Evolutionary conservation across 2,329 filamentous ascomycete genomes (phyloP), one percentile per base, ranked within the genome.

Genomic region (Aspergillus cejpii): DNA sequence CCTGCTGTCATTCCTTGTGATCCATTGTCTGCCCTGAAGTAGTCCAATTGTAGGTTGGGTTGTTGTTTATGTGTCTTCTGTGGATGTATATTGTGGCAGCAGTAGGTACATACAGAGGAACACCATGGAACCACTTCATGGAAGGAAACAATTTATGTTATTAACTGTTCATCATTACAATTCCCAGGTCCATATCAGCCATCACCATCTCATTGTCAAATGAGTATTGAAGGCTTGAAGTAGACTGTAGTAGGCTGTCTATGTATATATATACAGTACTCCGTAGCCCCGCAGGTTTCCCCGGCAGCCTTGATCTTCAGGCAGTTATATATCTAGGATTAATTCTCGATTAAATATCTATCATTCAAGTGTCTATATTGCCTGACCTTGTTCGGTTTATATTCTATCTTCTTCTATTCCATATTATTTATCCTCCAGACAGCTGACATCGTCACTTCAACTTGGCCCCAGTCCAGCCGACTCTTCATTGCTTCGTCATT

Each of bases 401-500:
- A n/a, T n/a, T n/a, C n/a, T n/a, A n/a, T n/a, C n/a, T n/a, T n/a
- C n/a, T n/a, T n/a, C n/a, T n/a, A n/a, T n/a, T n/a, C n/a, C n/a
- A n/a, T n/a, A n/a, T n/a, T n/a, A n/a, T n/a, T n/a, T n/a, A n/a
- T n/a, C n/a, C n/a, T n/a, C n/a, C n/a, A n/a, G n/a, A 8, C 31
- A 20, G 31, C 31, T 34, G 31, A 34, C 31, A 34, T 34, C 31
- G 31, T 34, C 31, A 34, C 31, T 34, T 34, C 14, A 19, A 19
- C 14, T 20, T 17, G 4, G 17, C 10, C 31, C 14, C 2, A 17
- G 11, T 17, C 4, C 10, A 15, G 28, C 28, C 17, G 14, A 12
- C 8, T 34, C 31, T 34, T 11, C 31, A 17, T n/a, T 44, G 41
- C 33, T 37, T 42, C 47, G 34, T 28, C 41, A 41, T 43, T 47